phyloP scores from a whole-genome alignment of 2,329 filamentous ascomycete species.

The Nothophaeocryptopus gaeumannii region DNA sequence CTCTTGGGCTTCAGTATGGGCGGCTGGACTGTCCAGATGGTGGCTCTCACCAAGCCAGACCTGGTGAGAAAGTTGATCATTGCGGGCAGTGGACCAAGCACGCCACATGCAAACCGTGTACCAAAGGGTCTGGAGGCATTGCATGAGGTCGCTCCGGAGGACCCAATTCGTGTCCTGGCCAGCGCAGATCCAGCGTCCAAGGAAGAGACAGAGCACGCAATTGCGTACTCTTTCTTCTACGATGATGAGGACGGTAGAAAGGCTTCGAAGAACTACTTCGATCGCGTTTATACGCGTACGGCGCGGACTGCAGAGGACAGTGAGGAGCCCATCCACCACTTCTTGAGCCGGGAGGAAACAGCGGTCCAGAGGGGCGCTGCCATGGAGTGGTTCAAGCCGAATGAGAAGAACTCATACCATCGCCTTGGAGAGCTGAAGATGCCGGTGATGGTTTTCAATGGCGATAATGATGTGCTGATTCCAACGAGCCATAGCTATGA shows the following conservation, averaged over 20 bases:
- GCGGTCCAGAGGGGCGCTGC: not conserved
- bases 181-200: not conserved
- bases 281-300: not conserved
- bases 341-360: not conserved
- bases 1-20: constrained; percentile 51
- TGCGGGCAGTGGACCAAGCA: not conserved
- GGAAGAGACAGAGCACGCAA: not conserved
- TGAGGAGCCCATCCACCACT: not conserved
- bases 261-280: constrained; percentile 3
- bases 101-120: not conserved
- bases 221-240: constrained; percentile 3
- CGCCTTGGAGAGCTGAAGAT: constrained; percentile 8
- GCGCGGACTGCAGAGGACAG: not conserved
- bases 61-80: constrained; percentile 5
- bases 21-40: constrained; percentile 9
- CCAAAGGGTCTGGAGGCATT: too few species aligned
- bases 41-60: constrained; percentile 4
- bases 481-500: constrained; percentile 7
- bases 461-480: constrained; percentile 3
- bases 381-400: not conserved
- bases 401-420: constrained; percentile 1
- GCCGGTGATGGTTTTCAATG: constrained; percentile 6
- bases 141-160: not conserved
- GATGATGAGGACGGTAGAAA: not conserved
- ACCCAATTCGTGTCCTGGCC: not conserved